Percentiles rank a stretch among this genome's conserved stretches.
phyloP scores from a whole-genome alignment of 1,284 basidiomycete genomes.

The Phlebopus sp. region DNA sequence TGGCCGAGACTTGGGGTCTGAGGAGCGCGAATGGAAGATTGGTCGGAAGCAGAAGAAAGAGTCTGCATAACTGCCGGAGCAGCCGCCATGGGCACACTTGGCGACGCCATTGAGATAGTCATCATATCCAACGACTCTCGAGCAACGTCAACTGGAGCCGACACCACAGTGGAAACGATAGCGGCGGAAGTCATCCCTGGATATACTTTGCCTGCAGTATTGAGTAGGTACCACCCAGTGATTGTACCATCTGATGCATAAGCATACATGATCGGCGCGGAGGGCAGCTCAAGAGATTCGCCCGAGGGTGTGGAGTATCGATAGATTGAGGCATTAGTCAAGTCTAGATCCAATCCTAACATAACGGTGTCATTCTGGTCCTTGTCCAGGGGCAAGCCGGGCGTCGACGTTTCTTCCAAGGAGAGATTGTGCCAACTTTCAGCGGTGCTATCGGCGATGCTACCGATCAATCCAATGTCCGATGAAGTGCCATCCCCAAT shows the following conservation, averaged over 20 bases:
- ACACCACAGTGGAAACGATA: not conserved
- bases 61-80: slow-evolving; percentile 7
- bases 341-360: slow-evolving; percentile 65
- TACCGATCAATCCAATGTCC: slow-evolving; percentile 71
- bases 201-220: slow-evolving; percentile 50
- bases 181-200: slow-evolving; percentile 43
- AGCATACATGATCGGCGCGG: slow-evolving; percentile 70
- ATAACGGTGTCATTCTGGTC: slow-evolving; percentile 72
- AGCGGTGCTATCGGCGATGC: slow-evolving; percentile 37
- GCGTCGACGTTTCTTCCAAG: slow-evolving; percentile 72
- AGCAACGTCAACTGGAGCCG: slow-evolving; percentile 19
- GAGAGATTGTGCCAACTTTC: slow-evolving; percentile 67
- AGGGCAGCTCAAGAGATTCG: slow-evolving; percentile 46
- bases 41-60: slow-evolving; percentile 23
- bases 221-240: slow-evolving; percentile 72
- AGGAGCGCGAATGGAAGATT: slow-evolving; percentile 25
- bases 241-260: slow-evolving; percentile 82
- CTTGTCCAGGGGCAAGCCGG: slow-evolving; percentile 67
- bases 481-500: slow-evolving; percentile 73
- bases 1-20: slow-evolving; percentile 19
- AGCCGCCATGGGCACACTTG: slow-evolving; percentile 16
- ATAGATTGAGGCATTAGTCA: slow-evolving; percentile 52
- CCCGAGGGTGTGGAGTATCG: slow-evolving; percentile 42
- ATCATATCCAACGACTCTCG: slow-evolving; percentile 34
- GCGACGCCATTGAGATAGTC: slow-evolving; percentile 21